A percentile compares a stretch with the other conserved stretches of the same genome.
phyloP scores from a whole-genome alignment of 2,329 filamentous ascomycete species.

The Chaetomiaceae sp. region DNA sequence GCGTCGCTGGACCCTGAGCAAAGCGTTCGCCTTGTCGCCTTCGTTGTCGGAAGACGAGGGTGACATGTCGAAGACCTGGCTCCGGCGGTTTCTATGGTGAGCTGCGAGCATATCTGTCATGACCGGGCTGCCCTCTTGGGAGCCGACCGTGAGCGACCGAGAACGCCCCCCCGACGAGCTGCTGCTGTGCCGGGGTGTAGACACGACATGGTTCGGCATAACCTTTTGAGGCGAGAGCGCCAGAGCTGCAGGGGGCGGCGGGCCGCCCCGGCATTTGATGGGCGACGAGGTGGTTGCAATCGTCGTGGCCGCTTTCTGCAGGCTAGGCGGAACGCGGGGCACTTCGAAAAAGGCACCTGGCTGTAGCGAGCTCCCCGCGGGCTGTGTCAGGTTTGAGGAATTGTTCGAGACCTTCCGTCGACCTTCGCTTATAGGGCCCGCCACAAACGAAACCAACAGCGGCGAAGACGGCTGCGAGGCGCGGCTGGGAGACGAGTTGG shows the following conservation, averaged over 20 bases:
- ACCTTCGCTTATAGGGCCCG: constrained; percentile 70
- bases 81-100: constrained; percentile 82
- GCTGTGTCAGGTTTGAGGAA: constrained; percentile 76
- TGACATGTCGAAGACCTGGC: constrained; percentile 93
- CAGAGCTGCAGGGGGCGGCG: constrained; percentile 46
- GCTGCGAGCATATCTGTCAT: constrained; percentile 61
- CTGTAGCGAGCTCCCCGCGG: constrained; percentile 63
- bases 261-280: constrained; percentile 48
- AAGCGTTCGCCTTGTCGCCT: constrained; percentile 78
- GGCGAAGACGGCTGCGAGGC: constrained; percentile 77
- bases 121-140: constrained; percentile 81
- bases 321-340: constrained; percentile 54
- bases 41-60: constrained; percentile 98
- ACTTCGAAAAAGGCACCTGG: constrained; percentile 68
- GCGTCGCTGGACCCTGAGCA: constrained; percentile 86
- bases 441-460: constrained; percentile 92
- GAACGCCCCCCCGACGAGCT: constrained; percentile 64
- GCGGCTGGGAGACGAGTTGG: constrained; percentile 82
- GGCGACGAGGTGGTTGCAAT: constrained; percentile 52
- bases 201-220: constrained; percentile 30
- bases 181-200: constrained; percentile 56
- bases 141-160: constrained; percentile 87
- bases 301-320: constrained; percentile 57
- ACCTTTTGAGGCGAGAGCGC: constrained; percentile 61
- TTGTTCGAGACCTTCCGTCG: constrained; percentile 90